Percentiles rank a stretch among this genome's conserved stretches.
phyloP scores from a whole-genome alignment of 2,329 filamentous ascomycete genomes.

The Aureobasidium sp. region DNA sequence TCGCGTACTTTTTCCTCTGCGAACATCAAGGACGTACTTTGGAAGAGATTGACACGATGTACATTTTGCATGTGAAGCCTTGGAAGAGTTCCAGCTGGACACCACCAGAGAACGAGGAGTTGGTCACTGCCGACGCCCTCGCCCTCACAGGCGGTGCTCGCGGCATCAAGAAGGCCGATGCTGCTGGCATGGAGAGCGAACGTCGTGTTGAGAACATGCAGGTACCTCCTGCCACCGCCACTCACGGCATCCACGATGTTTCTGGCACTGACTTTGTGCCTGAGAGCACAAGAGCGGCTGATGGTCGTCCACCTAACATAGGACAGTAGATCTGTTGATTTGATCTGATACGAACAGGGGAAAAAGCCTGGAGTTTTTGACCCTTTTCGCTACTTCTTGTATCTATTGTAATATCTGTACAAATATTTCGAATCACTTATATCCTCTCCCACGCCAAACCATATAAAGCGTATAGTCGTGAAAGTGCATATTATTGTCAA shows the following conservation, averaged over 20 bases:
- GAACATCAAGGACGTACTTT: conserved; percentile 32
- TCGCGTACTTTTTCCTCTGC: conserved; percentile 35
- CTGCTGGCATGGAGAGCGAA: conserved; percentile 17
- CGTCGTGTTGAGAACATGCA: conserved; percentile 16
- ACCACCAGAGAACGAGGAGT: conserved; percentile 25
- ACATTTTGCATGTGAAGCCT: conserved; percentile 30
- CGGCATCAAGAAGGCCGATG: conserved; percentile 28
- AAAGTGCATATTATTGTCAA: not conserved
- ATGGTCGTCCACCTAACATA: not conserved
- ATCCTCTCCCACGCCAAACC: not conserved
- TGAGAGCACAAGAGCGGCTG: conserved; percentile 17
- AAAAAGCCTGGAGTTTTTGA: not conserved
- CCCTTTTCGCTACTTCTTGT: not conserved
- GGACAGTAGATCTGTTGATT: not conserved
- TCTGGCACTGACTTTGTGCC: conserved; percentile 24
- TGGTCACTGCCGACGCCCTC: conserved; percentile 25
- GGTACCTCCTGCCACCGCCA: conserved; percentile 21
- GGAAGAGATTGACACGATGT: conserved; percentile 38
- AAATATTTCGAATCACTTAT: not conserved
- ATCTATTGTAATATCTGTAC: conserved; percentile 1
- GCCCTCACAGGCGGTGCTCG: conserved; percentile 27
- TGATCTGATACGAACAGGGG: not conserved
- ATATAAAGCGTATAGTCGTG: not conserved
- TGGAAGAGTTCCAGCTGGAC: conserved; percentile 29
- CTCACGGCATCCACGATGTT: conserved; percentile 26